Evolutionary conservation across 331 rosid genomes (phyloP), one percentile per base, ranked within the genome.

Genomic region (Rhamnella rubrinervis): DNA sequence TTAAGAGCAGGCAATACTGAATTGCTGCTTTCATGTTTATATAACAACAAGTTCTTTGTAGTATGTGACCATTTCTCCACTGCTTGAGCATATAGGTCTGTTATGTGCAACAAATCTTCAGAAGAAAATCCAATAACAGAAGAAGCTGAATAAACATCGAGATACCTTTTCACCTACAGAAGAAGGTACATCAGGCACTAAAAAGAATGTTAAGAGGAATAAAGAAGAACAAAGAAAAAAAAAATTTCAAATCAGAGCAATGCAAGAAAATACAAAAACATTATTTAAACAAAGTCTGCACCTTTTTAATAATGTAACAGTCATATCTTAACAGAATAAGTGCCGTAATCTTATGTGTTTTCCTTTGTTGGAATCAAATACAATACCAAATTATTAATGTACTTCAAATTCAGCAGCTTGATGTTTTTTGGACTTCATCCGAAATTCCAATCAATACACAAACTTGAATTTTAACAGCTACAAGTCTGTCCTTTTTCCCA

Each of bases 101-200:
- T 87, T 6, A 85, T 72, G 81, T 56, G 92, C 63, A 86, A 77
- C 76, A 95, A 66, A 73, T 95, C 98, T 52, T 91, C 98, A 62
- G 61, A 50, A 65, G 96, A 95, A 86, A 95, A 95, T 77, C 98
- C 98, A 73, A 95, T 86, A 61, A 90, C 84, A 60, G 97, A 87
- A 70, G 93, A 85, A 68, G 93, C 75, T 61, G 97, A 91, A 84
- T 95, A 95, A 71, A 88, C 89, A 65, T 91, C 96, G 35, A 95
- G 68, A 55, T 95, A 95, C 76, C 93, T 91, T 87, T 95, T 95
- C 72, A 91, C 97, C 98, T 95, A 66, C 49, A 78, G 66, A 68
- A 64, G 67, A 61, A 77, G 63, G 73, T 49, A 57, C 66, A 73
- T 71, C 60, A 66, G 40, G 31, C 49, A 15, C 49, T 55, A 60